These are phyloP conservation scores for Gloeostereum incarnatum DNA, from an alignment of 768 basidiomycete genomes.

Conservation along the genomic window DNA sequence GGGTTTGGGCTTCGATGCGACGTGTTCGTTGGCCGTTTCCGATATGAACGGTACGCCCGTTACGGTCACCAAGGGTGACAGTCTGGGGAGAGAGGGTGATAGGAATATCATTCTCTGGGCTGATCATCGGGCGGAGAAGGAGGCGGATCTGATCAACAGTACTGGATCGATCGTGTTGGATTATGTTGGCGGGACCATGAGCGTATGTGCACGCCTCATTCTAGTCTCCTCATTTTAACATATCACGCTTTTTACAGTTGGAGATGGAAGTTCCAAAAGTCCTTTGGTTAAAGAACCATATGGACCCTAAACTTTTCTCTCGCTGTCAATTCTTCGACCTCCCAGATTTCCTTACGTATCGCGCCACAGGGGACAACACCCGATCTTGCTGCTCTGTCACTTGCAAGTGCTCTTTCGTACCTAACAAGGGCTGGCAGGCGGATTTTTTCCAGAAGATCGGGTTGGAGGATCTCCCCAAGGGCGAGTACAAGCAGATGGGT, in stretches of 20 bases:
- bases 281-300: conserved; percentile 90
- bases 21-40: conserved; percentile 88
- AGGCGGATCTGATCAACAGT: conserved; percentile 84
- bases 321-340: conserved; percentile 83
- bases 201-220: conserved; percentile 36
- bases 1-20: conserved; percentile 93
- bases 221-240: neutral
- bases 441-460: conserved; percentile 86
- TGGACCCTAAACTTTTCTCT: conserved; percentile 62
- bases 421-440: conserved; percentile 78
- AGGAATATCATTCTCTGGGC: conserved; percentile 94
- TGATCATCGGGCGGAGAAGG: conserved; percentile 88
- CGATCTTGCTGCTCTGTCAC: conserved; percentile 91
- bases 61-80: conserved; percentile 58
- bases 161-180: conserved; percentile 81
- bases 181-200: conserved; percentile 96
- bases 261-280: conserved; percentile 99
- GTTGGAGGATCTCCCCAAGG: conserved; percentile 56
- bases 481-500: conserved; percentile 70
- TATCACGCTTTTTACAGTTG: conserved; percentile 37
- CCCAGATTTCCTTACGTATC: conserved; percentile 94
- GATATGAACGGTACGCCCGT: conserved; percentile 68
- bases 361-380: conserved; percentile 63
- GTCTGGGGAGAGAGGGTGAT: conserved; percentile 57
- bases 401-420: conserved; percentile 94